Evolutionary conservation across 83 land plant genomes (phyloP).

Genomic region (Diphasiastrum complanatum): DNA sequence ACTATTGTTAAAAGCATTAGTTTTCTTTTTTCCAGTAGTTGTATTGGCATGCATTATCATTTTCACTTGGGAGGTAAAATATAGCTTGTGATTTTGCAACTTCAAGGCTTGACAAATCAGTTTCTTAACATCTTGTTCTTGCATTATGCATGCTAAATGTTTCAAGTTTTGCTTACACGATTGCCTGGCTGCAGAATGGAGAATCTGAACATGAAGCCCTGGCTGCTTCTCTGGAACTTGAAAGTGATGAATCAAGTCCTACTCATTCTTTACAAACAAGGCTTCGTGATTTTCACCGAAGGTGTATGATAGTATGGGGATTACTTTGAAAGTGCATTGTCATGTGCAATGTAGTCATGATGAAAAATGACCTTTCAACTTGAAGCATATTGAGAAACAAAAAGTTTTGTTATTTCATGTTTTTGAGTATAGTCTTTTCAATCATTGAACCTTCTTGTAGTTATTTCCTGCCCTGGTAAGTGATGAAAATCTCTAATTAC

Average conservation of each 20-base stretch:
- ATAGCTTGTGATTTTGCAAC: no score
- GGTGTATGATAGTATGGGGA: slow-evolving; percentile 24
- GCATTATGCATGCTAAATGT: background rate
- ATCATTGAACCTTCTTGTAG: no score
- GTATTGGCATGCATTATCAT: no score
- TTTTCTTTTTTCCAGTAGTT: no score
- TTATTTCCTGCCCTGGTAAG: no score
- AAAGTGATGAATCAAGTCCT: slow-evolving; percentile 30
- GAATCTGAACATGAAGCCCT: slow-evolving; percentile 52
- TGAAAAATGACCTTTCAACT: no score
- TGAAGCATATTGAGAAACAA: no score
- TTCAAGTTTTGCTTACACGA: background rate
- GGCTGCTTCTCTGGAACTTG: slow-evolving; percentile 40
- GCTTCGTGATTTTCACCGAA: slow-evolving; percentile 64
- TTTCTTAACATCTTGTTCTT: background rate
- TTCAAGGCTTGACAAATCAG: no score
- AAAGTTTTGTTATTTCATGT: background rate
- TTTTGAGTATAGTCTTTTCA: background rate
- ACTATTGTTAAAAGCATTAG: no score
- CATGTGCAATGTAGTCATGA: background rate
- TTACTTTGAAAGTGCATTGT: background rate
- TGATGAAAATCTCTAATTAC: no score
- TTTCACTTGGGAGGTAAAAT: no score
- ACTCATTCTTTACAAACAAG: slow-evolving; percentile 59
- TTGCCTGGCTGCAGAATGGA: slow-evolving; percentile 22